Evolutionary conservation across 164 flowering plant species (phyloP).

Genomic region (Vitis amurensis): DNA sequence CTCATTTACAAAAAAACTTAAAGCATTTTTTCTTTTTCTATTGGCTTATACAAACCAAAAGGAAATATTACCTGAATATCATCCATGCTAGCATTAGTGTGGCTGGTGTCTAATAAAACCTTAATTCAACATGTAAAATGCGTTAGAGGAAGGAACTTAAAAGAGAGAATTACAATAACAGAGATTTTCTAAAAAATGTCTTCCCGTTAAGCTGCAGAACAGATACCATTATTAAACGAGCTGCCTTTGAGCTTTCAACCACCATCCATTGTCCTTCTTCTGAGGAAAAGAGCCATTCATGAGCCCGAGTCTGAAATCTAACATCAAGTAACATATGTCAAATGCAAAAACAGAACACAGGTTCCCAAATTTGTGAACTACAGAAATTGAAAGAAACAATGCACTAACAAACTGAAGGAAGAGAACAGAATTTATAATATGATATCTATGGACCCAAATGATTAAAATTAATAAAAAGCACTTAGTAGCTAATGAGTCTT

Average conservation of each 20-base stretch:
- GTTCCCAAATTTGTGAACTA: not conserved
- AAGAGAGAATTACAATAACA: slow-evolving; percentile 2
- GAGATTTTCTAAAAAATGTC: not conserved
- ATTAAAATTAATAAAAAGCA: too few relatives aligned
- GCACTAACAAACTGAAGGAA: not conserved
- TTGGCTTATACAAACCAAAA: not conserved
- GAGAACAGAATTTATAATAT: not conserved
- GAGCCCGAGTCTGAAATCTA: slow-evolving; percentile 72
- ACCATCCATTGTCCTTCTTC: slow-evolving; percentile 97
- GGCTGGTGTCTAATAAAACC: slow-evolving; percentile 72
- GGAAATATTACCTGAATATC: slow-evolving; percentile 69
- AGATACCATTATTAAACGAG: slow-evolving; percentile 84
- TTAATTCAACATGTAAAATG: slow-evolving; percentile 23
- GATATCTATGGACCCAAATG: too few relatives aligned
- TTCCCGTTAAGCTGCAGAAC: not conserved
- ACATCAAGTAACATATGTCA: slow-evolving; percentile 26
- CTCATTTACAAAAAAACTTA: not conserved
- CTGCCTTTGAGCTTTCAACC: slow-evolving; percentile 82
- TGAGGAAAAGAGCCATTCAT: slow-evolving; percentile 92
- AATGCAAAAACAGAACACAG: slow-evolving; percentile 12
- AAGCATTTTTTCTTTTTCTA: not conserved
- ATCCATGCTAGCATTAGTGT: slow-evolving; percentile 57
- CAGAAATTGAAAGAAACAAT: not conserved
- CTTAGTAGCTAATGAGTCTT: too few relatives aligned
- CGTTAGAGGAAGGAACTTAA: not conserved